Evolutionary conservation across 2,329 filamentous ascomycete species (phyloP).

Genomic region (Fusarium subglutinans): DNA sequence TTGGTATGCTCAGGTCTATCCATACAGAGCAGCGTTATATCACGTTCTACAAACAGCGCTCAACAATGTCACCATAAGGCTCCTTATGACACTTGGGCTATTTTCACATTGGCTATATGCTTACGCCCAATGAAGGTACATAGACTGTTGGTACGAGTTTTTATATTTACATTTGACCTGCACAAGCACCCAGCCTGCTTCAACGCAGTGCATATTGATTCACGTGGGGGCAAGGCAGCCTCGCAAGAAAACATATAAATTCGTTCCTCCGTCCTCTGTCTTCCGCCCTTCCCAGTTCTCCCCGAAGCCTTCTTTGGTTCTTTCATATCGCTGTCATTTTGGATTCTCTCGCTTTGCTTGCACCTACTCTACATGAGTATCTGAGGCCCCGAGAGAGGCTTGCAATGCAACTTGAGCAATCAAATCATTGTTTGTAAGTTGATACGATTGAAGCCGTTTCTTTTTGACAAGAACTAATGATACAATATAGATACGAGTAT

Average conservation of each 20-base stretch:
- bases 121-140: background rate
- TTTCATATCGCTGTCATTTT: background rate
- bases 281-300: background rate
- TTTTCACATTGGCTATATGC: background rate
- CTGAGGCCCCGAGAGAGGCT: background rate
- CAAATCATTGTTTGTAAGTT: background rate
- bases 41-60: background rate
- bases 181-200: background rate
- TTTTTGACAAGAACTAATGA: background rate
- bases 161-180: background rate
- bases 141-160: background rate
- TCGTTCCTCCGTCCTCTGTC: background rate
- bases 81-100: background rate
- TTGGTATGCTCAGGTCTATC: background rate
- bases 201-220: background rate
- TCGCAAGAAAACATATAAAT: background rate
- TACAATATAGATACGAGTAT: background rate
- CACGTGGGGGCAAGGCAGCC: background rate
- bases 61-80: background rate
- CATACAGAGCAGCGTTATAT: background rate
- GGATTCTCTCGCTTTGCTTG: background rate
- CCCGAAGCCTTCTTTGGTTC: background rate
- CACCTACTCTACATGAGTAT: background rate
- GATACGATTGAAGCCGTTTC: background rate
- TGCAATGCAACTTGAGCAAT: background rate